Evolutionary conservation across 148 eudicot genomes (phyloP), one percentile per base, ranked within the genome.

Genomic region (Persicaria tinctoria): DNA sequence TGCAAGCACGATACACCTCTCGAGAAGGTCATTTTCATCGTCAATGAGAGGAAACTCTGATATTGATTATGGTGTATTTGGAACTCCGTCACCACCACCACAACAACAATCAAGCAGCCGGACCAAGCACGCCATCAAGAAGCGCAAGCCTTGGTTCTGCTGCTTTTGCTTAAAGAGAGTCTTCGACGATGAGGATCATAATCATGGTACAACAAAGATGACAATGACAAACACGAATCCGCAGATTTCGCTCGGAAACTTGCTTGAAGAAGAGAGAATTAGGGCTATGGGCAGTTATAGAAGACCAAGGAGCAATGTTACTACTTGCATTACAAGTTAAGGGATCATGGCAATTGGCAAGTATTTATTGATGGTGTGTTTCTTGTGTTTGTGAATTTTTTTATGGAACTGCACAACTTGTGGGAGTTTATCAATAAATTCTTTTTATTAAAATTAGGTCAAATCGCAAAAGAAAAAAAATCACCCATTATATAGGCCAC

Each of bases 231-330:
- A 13, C 18, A 66, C 44, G 70, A 17, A 5, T 66, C 70, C 70
- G 38, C 70, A 38, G 70, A 5, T 66, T 66, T 66, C 70, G 47
- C 70, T 66, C 6, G 70, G 70, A 13, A 5, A 44, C 70, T 66
- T 66, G 70, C 70, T 66, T 16, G 70, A 66, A 66, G 47, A 66
- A 66, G 70, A 66, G 70, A 41, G 70, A 16, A 66, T 32, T 32
- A 32, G 17, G 70, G 70, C 46, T 64, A 64, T 64, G 70, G 13
- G 46, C 45, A 64, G 41, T 10, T 5, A 64, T 46, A 64, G 70
- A 64, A 64, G n/a, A 64, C 13, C 46, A 50, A 8, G 53, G 53
- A 50, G 53, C 53, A 50, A 12, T 50, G 53, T 50, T 50, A 6
- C 53, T 50, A 50, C 53, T 57, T 57, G 32, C 7, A 17, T 57